A percentile compares a stretch with the other conserved stretches of the same genome.
These are phyloP conservation scores for Fragaria nilgerrensis DNA, from an alignment of 306 rosid genomes.

Conservation along the genomic window DNA sequence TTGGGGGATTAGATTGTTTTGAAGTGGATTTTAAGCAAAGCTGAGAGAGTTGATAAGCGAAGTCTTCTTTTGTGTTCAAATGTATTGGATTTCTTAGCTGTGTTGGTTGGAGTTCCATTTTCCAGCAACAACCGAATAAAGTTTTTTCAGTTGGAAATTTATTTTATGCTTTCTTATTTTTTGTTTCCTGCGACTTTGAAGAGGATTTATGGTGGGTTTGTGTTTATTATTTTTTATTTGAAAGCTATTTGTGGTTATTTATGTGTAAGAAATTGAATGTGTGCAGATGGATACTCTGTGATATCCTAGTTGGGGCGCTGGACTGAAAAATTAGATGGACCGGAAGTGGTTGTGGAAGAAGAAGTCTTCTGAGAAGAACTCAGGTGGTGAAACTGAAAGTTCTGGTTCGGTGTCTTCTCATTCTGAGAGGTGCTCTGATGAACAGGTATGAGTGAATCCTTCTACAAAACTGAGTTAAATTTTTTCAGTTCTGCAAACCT, in stretches of 20 bases:
- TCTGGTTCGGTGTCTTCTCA: conserved; percentile 79
- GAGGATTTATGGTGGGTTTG: conserved; percentile 19
- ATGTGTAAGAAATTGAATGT: not conserved
- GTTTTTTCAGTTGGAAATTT: not conserved
- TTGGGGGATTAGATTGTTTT: conserved; percentile 18
- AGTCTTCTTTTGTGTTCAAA: conserved; percentile 22
- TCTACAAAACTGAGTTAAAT: not conserved
- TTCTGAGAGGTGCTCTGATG: conserved; percentile 76
- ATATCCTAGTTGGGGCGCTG: conserved; percentile 36
- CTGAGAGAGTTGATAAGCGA: conserved; percentile 34
- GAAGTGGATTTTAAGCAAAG: conserved; percentile 46
- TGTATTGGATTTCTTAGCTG: conserved; percentile 18
- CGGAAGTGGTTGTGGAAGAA: conserved; percentile 86
- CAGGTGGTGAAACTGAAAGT: conserved; percentile 75
- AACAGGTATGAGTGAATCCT: conserved; percentile 50
- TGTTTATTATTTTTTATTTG: not conserved
- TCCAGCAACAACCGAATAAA: conserved; percentile 6
- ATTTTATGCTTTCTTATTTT: conserved; percentile 18
- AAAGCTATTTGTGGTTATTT: conserved; percentile 13
- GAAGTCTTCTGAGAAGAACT: conserved; percentile 71
- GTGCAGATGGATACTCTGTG: conserved; percentile 35
- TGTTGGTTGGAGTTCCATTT: conserved; percentile 19
- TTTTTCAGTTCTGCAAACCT: conserved; percentile 7
- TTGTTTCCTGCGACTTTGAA: not conserved
- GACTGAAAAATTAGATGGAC: conserved; percentile 50